phyloP scores from a whole-genome alignment of 345 rosid species.

The Reutealis trisperma region DNA sequence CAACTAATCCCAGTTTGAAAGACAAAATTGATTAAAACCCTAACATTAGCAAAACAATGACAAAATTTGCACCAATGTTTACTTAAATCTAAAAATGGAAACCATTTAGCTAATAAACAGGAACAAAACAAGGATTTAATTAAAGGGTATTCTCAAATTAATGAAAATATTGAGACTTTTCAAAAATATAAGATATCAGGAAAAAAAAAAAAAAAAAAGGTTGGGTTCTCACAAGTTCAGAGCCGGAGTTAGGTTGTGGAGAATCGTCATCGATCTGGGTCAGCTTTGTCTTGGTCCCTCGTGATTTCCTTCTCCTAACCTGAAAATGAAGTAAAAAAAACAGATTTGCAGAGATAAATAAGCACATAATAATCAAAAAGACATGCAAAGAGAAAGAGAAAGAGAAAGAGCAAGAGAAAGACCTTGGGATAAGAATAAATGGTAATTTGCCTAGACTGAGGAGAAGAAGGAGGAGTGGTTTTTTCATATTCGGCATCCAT shows the following conservation, averaged over 20 bases:
- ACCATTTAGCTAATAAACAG: neutral
- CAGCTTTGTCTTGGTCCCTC: conserved; percentile 19
- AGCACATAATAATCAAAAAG: conserved; percentile 5
- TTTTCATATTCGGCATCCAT: conserved; percentile 23
- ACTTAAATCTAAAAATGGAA: conserved; percentile 3
- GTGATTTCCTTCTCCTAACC: conserved; percentile 26
- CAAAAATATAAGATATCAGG: neutral
- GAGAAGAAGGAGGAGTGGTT: conserved; percentile 10
- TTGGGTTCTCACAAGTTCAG: conserved; percentile 24
- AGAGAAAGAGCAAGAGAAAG: neutral
- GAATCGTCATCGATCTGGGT: conserved; percentile 32
- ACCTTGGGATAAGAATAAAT: conserved; percentile 29
- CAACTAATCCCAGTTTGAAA: conserved; percentile 1
- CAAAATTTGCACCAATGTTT: neutral
- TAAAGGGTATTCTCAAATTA: neutral
- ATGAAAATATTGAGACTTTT: neutral
- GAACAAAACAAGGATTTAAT: neutral
- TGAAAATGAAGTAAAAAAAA: conserved; percentile 11
- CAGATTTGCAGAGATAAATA: conserved; percentile 8
- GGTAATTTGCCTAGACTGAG: conserved; percentile 11
- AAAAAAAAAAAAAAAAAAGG: neutral
- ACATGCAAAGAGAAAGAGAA: neutral
- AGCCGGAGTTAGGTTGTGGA: conserved; percentile 21
- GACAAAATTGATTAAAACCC: conserved; percentile 3
- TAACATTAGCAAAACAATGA: conserved; percentile 1